Evolutionary conservation across 1,284 basidiomycete genomes (phyloP), one percentile per base, ranked within the genome.

Genomic region (Pyrrhoderma lamaoense): DNA sequence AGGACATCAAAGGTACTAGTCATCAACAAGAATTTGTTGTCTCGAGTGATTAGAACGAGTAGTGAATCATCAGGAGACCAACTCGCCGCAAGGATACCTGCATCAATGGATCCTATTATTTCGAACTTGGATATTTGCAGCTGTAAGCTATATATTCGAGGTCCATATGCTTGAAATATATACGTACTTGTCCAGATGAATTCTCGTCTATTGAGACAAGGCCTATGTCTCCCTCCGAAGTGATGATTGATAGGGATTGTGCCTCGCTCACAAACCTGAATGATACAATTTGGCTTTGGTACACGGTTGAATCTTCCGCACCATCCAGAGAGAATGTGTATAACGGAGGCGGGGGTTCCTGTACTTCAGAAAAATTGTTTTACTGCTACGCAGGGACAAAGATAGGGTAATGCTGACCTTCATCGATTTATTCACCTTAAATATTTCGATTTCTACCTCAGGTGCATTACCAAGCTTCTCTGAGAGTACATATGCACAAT

Each of bases 1-100:
- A 97, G 72, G 5, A 93, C 83, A 58, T 97, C 93, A 62, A 96
- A 95, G 7, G 83, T 80, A 8, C 84, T 79, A 1, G 90, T 92
- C 88, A 98, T 93, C 47, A 94, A 71, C 37, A 97, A 78, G 5
- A 98, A 71, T 60, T 90, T 90, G 54, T 82, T 77, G 55, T 87
- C 84, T 18, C 72, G 72, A 3, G 72, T 75, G 22, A 77, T 66
- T 13, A 82, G 62, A 2, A 75, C 69, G 0, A 82, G 62, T 34
- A 77, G 67, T 58, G 80, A 79, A n/a, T 79, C 75, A 57, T 82
- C 79, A 0, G 79, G 77, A 22, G 73, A 75, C 77, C 78, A 81
- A 0, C 65, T 61, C 3, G 77, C 79, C 2, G 76, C 74, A 52
- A 69, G 67, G 56, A 82, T 74, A 0, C 79, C 79, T 39, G 68